Evolutionary conservation across 495 filamentous ascomycete genomes (phyloP).

Genomic region (Penicillium maclennaniae): DNA sequence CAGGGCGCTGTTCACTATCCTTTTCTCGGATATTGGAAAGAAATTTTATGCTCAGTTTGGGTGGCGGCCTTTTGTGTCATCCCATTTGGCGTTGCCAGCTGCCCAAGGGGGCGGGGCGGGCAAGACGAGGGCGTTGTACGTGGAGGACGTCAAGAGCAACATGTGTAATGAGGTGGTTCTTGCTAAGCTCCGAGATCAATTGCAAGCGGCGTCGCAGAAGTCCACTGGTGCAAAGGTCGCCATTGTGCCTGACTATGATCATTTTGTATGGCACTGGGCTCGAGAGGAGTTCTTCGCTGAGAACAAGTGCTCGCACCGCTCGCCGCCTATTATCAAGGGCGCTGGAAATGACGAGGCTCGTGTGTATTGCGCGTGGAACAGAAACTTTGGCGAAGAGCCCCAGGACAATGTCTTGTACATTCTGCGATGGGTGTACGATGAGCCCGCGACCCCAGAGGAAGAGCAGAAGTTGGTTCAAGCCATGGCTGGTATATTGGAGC

Average conservation of each 20-base stretch:
- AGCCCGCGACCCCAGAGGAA: conserved; percentile 34
- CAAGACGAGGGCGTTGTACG: conserved; percentile 23
- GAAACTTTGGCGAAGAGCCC: conserved; percentile 57
- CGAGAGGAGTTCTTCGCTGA: conserved; percentile 79
- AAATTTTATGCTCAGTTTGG: conserved; percentile 79
- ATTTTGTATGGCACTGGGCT: conserved; percentile 79
- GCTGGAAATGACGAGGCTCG: conserved; percentile 54
- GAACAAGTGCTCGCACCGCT: conserved; percentile 39
- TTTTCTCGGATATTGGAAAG: conserved; percentile 96
- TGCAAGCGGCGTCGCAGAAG: conserved; percentile 30
- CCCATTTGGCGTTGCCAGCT: conserved; percentile 63
- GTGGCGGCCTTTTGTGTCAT: conserved; percentile 70
- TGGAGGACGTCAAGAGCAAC: conserved; percentile 27
- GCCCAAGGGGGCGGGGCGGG: conserved; percentile 14
- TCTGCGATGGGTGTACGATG: conserved; percentile 71
- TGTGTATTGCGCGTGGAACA: conserved; percentile 79
- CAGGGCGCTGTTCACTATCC: conserved; percentile 58
- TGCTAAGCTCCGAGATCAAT: conserved; percentile 29
- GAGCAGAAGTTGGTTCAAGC: conserved; percentile 36
- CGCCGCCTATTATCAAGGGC: conserved; percentile 59
- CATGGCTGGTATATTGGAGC: conserved; percentile 49
- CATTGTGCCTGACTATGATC: conserved; percentile 66
- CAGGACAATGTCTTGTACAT: conserved; percentile 72
- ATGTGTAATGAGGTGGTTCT: conserved; percentile 37
- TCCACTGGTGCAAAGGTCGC: conserved; percentile 51